Evolutionary conservation across 805 yeast genomes (phyloP).

Genomic region (Nakazawaea holstii): DNA sequence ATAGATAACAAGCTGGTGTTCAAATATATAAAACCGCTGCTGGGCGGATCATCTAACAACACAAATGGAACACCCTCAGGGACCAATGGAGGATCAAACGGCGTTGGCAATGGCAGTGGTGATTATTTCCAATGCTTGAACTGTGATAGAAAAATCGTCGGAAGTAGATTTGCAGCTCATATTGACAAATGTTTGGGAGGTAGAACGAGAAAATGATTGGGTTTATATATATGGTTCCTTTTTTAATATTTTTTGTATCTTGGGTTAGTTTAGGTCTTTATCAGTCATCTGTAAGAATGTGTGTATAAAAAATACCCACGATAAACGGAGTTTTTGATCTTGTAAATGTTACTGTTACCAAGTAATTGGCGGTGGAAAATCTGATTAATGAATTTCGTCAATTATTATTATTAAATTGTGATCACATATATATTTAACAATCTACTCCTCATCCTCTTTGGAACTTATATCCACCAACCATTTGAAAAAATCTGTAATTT

Average conservation of each 20-base stretch:
- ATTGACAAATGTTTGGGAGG: constrained; percentile 86
- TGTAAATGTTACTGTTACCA: too few species aligned
- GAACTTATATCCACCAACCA: constrained; percentile 11
- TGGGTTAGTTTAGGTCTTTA: too few species aligned
- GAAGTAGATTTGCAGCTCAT: constrained; percentile 90
- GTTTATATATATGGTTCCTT: too few species aligned
- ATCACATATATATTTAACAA: too few species aligned
- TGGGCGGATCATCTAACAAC: not conserved
- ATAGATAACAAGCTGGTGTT: constrained; percentile 13
- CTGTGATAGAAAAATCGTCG: constrained; percentile 84
- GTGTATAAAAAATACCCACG: too few species aligned
- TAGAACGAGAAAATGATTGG: constrained; percentile 37
- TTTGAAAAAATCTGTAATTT: constrained; percentile 8
- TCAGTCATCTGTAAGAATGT: too few species aligned
- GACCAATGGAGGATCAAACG: constrained; percentile 8
- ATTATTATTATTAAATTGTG: too few species aligned
- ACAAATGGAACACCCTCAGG: constrained; percentile 7
- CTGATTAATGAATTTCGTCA: too few species aligned
- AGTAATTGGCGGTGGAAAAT: too few species aligned
- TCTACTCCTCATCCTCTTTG: not conserved
- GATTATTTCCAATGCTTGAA: constrained; percentile 71
- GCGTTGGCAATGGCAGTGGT: constrained; percentile 6
- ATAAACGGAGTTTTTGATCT: too few species aligned
- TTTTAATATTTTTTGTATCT: too few species aligned
- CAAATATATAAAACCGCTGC: not conserved